Evolutionary conservation across 2,329 filamentous ascomycete genomes (phyloP), one percentile per base, ranked within the genome.

Genomic region (Stylonectria norvegica): DNA sequence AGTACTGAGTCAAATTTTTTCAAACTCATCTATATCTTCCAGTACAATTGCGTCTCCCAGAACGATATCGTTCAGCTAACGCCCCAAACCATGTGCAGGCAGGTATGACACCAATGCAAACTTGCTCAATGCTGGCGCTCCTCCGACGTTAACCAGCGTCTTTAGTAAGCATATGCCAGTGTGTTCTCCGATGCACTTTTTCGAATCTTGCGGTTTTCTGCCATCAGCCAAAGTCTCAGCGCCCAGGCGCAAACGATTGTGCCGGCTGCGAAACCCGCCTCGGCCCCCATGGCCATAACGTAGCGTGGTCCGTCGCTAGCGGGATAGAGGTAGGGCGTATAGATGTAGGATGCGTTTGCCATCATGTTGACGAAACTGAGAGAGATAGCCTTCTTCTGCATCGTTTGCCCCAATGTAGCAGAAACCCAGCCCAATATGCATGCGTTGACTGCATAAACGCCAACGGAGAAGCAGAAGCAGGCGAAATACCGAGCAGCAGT

Each of bases 291-390:
- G 4, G 66, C 69, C 11, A 64, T 67, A 1, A 65, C 42, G 27
- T 71, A 72, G 5, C 65, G 55, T 0, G 69, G 70, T 1, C 61
- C 66, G 14, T 70, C 61, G 15, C 51, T 61, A 34, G 61, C 55
- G 0, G 66, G 66, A 52, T 67, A 72, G 5, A 72, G 50, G 39
- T 71, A 72, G 1, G 69, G 64, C 1, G 68, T 71, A 59, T 68
- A 73, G 16, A 73, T 65, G 44, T 71, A 71, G 0, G 63, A 66
- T 0, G 63, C 64, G 28, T 71, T 71, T 19, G 64, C 66, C 7
- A 69, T 45, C 0, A 69, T 67, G 19, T 69, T 72, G 20, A 71
- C 68, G 20, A 72, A 65, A 4, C 62, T 62, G 12, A 71, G 50
- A 11, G 62, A 60, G 12, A 65, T 61, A 0, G 69, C 67, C 41